Evolutionary conservation across 169 alveolate genomes (phyloP).

Genomic region (Cryptosporidium meleagridis): DNA sequence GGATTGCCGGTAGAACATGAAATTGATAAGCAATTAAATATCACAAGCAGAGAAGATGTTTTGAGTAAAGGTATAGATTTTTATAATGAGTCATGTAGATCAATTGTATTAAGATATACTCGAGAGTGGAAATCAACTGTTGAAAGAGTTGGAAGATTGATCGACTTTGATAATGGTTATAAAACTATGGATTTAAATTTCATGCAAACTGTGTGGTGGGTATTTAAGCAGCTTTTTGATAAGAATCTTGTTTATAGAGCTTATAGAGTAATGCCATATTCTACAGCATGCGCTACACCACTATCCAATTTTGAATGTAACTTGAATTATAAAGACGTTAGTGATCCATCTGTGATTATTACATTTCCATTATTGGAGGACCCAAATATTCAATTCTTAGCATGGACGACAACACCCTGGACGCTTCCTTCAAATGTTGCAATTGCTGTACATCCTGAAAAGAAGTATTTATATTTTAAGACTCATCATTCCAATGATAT

Average conservation of each 20-base stretch:
- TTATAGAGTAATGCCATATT: conserved; percentile 98
- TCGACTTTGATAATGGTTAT: conserved; percentile 98
- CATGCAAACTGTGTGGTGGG: conserved; percentile 99
- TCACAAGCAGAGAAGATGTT: conserved; percentile 91
- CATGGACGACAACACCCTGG: conserved; percentile 99
- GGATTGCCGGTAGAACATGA: conserved; percentile 99
- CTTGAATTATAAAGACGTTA: conserved; percentile 94
- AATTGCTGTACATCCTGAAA: conserved; percentile 92
- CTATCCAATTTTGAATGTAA: conserved; percentile 96
- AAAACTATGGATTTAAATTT: conserved; percentile 96
- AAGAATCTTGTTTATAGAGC: conserved; percentile 95
- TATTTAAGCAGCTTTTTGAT: conserved; percentile 89
- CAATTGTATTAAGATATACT: conserved; percentile 96
- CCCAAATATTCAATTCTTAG: conserved; percentile 85
- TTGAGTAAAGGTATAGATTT: conserved; percentile 89
- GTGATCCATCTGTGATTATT: conserved; percentile 95
- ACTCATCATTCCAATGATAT: conserved; percentile 80
- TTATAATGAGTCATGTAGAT: conserved; percentile 90
- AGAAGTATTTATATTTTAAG: conserved; percentile 89
- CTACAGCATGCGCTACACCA: conserved; percentile 96
- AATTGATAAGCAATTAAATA: conserved; percentile 93
- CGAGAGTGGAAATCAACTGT: conserved; percentile 91
- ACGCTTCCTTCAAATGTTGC: conserved; percentile 98
- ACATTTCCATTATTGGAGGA: conserved; percentile 91
- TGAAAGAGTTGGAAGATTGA: conserved; percentile 98